These are phyloP conservation scores for Fusarium torulosum DNA, from an alignment of 2,329 filamentous ascomycete species.

Conservation along the genomic window DNA sequence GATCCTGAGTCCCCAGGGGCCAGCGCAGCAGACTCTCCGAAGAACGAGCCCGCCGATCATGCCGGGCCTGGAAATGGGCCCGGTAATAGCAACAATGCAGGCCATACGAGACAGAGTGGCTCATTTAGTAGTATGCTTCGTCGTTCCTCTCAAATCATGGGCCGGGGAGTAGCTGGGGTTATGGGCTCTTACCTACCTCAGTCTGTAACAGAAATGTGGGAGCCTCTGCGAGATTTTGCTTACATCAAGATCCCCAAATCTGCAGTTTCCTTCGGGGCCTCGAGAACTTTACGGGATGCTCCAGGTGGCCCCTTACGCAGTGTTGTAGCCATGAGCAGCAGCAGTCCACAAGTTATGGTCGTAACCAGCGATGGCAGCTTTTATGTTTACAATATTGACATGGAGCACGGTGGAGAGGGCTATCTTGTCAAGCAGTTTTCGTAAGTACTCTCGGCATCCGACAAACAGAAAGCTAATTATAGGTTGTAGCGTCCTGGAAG, in stretches of 20 bases:
- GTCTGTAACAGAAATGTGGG: slow-evolving; percentile 98
- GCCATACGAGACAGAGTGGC: slow-evolving; percentile 70
- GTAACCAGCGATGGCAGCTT: slow-evolving; percentile 96
- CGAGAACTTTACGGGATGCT: slow-evolving; percentile 50
- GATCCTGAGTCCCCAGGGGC: slow-evolving; percentile 54
- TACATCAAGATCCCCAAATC: slow-evolving; percentile 91
- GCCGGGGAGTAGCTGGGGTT: slow-evolving; percentile 86
- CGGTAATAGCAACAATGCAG: slow-evolving; percentile 45
- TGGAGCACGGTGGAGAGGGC: slow-evolving; percentile 94
- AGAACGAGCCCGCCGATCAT: slow-evolving; percentile 61
- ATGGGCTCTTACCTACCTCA: slow-evolving; percentile 93
- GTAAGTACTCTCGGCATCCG: slow-evolving; percentile 65
- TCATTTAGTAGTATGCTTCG: slow-evolving; percentile 91
- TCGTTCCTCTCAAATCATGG: slow-evolving; percentile 94
- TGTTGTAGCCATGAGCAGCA: slow-evolving; percentile 97
- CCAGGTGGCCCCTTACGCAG: slow-evolving; percentile 74
- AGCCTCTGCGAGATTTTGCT: slow-evolving; percentile 93
- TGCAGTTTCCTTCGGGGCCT: slow-evolving; percentile 32
- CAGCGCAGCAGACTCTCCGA: slow-evolving; percentile 67
- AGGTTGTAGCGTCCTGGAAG: slow-evolving; percentile 62
- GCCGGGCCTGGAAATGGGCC: slow-evolving; percentile 46
- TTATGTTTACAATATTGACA: slow-evolving; percentile 94
- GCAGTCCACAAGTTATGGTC: slow-evolving; percentile 96
- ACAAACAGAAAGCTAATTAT: slow-evolving; percentile 2
- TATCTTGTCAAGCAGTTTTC: slow-evolving; percentile 92